A percentile compares a stretch with the other conserved stretches of the same genome.
phyloP scores from a whole-genome alignment of 768 basidiomycete genomes.

The Austroboletus eburneus region DNA sequence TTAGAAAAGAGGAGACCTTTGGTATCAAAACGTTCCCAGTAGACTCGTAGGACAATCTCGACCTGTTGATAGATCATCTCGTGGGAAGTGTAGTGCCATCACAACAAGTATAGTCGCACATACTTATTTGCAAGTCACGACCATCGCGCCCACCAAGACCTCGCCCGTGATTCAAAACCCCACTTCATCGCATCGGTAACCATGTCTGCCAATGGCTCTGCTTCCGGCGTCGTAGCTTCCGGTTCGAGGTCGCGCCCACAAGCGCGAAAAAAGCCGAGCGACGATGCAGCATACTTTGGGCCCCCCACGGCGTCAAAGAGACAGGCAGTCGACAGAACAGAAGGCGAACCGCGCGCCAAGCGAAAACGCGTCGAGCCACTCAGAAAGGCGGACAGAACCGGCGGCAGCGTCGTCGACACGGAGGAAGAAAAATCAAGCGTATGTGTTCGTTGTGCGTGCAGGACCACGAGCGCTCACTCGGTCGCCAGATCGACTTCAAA shows the following conservation, averaged over 20 bases:
- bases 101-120: constrained; percentile 1
- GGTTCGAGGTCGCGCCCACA: constrained; percentile 61
- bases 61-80: background rate
- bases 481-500: constrained; percentile 66
- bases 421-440: constrained; percentile 32
- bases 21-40: background rate
- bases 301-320: constrained; percentile 58
- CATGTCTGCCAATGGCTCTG: constrained; percentile 26
- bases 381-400: constrained; percentile 36
- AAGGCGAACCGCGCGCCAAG: constrained; percentile 73
- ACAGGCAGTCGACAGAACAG: constrained; percentile 60
- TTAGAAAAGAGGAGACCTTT: constrained; percentile 1
- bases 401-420: constrained; percentile 28
- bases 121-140: too few relatives aligned
- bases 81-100: constrained; percentile 18
- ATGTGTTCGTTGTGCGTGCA: background rate
- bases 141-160: too few relatives aligned
- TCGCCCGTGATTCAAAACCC: background rate
- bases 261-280: constrained; percentile 57
- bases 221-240: constrained; percentile 28
- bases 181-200: background rate
- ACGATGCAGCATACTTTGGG: constrained; percentile 69
- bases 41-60: background rate
- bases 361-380: constrained; percentile 61
- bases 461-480: constrained; percentile 6